phyloP scores from a whole-genome alignment of 2,329 filamentous ascomycete species.

The Verticillium nubilum region DNA sequence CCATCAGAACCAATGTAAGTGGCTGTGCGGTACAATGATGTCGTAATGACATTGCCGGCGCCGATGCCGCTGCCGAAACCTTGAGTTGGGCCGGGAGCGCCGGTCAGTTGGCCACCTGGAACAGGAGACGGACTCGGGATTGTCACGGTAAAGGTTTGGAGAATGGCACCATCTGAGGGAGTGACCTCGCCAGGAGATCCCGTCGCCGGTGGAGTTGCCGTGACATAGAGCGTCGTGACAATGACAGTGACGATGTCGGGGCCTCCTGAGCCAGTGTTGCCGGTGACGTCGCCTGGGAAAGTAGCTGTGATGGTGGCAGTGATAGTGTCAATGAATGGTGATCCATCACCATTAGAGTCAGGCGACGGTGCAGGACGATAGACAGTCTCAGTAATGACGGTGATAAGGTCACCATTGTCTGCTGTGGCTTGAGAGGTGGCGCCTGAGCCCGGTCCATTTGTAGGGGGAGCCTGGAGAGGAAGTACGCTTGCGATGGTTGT shows the following conservation, averaged over 20 bases:
- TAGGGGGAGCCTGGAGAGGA: not conserved
- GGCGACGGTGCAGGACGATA: not conserved
- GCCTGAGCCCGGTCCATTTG: not conserved
- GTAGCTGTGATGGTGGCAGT: conserved; percentile 1
- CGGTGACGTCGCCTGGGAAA: not conserved
- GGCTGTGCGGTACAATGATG: conserved; percentile 18
- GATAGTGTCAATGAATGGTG: not conserved
- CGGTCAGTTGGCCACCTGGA: not conserved
- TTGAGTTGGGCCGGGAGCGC: not conserved
- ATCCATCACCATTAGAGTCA: not conserved
- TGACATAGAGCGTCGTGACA: not conserved
- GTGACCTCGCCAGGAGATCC: not conserved
- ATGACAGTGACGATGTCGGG: not conserved
- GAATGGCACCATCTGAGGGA: not conserved
- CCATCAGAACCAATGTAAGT: conserved; percentile 21
- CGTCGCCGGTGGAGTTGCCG: not conserved
- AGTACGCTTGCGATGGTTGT: conserved; percentile 1
- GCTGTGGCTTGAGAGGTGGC: not conserved
- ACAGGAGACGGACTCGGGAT: not conserved
- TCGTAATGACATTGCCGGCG: conserved; percentile 10
- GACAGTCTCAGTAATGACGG: conserved; percentile 1
- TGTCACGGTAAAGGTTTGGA: not conserved
- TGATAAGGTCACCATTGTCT: not conserved
- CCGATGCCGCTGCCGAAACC: not conserved
- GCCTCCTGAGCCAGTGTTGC: not conserved